Evolutionary conservation across 169 alveolate species (phyloP).

Genomic region (Amoebophrya sp.): DNA sequence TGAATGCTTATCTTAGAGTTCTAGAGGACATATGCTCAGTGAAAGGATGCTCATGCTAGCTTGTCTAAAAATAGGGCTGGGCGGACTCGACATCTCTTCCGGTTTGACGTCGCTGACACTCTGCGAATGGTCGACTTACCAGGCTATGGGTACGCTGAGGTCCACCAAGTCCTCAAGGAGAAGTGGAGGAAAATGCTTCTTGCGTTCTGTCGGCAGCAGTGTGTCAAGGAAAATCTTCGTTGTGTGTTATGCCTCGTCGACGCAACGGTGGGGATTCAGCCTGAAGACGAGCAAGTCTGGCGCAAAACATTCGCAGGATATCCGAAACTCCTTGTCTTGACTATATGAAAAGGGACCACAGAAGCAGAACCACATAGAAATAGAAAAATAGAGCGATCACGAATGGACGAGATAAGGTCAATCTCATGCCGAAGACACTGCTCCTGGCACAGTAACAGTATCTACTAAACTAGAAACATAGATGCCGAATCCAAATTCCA

Average conservation of each 20-base stretch:
- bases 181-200: neutral
- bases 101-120: neutral
- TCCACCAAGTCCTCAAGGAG: neutral
- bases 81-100: neutral
- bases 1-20: too few relatives aligned
- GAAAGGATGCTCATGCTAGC: too few relatives aligned
- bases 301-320: neutral
- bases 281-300: conserved; percentile 10
- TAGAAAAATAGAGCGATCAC: too few relatives aligned
- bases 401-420: too few relatives aligned
- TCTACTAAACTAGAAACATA: too few relatives aligned
- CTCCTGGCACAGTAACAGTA: too few relatives aligned
- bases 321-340: neutral
- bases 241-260: neutral
- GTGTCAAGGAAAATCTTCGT: neutral
- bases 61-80: too few relatives aligned
- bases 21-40: too few relatives aligned
- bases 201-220: neutral
- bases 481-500: too few relatives aligned
- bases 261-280: neutral
- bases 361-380: too few relatives aligned
- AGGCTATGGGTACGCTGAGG: neutral
- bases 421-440: too few relatives aligned
- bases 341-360: too few relatives aligned
- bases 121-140: neutral